Evolutionary conservation across 129 eudicot genomes (phyloP).

Genomic region (Lactuca saligna): DNA sequence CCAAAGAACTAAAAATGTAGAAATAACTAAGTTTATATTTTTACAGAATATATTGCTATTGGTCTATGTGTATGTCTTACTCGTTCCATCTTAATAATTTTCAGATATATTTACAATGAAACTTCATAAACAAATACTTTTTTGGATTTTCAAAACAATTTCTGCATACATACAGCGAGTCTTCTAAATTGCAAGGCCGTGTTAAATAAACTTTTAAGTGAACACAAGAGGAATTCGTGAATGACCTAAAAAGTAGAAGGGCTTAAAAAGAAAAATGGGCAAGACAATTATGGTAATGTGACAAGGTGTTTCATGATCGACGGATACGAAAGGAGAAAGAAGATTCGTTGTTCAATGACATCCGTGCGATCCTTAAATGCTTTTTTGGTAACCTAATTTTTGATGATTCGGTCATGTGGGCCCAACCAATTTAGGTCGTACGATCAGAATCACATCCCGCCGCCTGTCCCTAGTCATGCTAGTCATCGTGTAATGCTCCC

Average conservation of each 20-base stretch:
- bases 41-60: no score
- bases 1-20: no score
- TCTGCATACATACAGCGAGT: no score
- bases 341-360: slow-evolving; percentile 5
- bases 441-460: slow-evolving; percentile 39
- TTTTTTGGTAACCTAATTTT: slow-evolving; percentile 35
- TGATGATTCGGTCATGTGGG: slow-evolving; percentile 22
- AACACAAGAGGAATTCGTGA: neutral
- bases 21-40: no score
- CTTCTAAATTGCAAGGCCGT: no score
- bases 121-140: no score
- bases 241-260: slow-evolving; percentile 23
- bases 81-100: no score
- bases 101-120: no score
- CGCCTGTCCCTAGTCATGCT: slow-evolving; percentile 30
- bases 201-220: neutral
- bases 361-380: slow-evolving; percentile 15
- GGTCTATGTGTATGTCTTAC: no score
- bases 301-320: slow-evolving; percentile 21
- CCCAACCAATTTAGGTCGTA: slow-evolving; percentile 23
- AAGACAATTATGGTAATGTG: slow-evolving; percentile 13
- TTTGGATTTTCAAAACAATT: no score
- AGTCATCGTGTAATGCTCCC: slow-evolving; percentile 28
- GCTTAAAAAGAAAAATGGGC: neutral
- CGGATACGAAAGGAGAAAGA: slow-evolving; percentile 9